Percentiles rank a stretch among this genome's conserved stretches.
Conservation (phyloP, 768 basidiomycete species). For the Suillus placidus region DNA sequence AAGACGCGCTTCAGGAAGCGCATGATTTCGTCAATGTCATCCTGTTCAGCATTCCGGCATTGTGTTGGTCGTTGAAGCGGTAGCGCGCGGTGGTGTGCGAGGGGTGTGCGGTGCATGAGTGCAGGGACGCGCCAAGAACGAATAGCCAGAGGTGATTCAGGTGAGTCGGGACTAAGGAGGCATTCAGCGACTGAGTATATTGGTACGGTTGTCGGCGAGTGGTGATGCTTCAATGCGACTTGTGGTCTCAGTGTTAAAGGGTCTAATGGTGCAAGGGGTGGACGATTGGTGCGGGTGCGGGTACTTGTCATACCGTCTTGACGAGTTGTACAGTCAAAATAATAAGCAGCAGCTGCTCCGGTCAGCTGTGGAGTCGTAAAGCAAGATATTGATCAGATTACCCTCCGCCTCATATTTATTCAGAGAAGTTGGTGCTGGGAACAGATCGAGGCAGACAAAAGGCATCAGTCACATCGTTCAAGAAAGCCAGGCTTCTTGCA, state of each 20-base stretch:
- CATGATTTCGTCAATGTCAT: constrained; percentile 38
- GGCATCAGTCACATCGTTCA: not conserved
- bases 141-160: not conserved
- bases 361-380: constrained; percentile 10
- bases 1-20: constrained; percentile 55
- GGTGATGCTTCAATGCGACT: not conserved
- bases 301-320: constrained; percentile 9
- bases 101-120: not conserved
- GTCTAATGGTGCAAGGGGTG: constrained; percentile 4
- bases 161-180: not conserved
- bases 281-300: not conserved
- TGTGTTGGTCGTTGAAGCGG: not conserved
- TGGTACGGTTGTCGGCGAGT: not conserved
- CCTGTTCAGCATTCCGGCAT: constrained; percentile 6
- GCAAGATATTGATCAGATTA: constrained; percentile 3
- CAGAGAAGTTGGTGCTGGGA: constrained; percentile 8
- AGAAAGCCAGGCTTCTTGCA: not conserved
- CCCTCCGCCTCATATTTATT: constrained; percentile 4
- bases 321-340: not conserved
- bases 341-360: constrained; percentile 7
- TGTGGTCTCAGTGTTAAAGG: constrained; percentile 5
- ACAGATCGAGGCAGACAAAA: constrained; percentile 10
- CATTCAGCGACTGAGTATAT: not conserved
- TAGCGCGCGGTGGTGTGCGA: not conserved
- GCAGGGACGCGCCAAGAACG: not conserved